phyloP scores from a whole-genome alignment of 371 early-diverging fungal species.

The Mucor piriformis region DNA sequence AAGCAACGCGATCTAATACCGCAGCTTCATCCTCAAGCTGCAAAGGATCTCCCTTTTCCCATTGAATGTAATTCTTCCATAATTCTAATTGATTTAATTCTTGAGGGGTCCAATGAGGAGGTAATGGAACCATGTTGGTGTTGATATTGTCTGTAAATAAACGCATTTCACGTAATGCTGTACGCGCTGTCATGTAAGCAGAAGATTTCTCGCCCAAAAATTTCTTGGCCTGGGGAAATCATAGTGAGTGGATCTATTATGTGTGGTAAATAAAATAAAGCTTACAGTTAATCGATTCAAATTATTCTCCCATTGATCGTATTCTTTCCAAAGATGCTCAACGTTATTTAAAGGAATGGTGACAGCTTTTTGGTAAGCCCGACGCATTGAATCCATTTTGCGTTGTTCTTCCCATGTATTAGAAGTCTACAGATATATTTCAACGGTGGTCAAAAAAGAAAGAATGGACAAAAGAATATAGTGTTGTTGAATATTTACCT shows the following conservation, averaged over 20 bases:
- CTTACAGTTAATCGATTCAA: slow-evolving; percentile 81
- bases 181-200: slow-evolving; percentile 92
- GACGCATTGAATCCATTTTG: slow-evolving; percentile 85
- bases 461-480: not conserved
- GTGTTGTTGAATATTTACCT: slow-evolving; percentile 58
- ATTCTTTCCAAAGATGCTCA: slow-evolving; percentile 94
- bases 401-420: slow-evolving; percentile 90
- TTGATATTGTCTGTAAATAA: slow-evolving; percentile 76
- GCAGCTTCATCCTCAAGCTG: slow-evolving; percentile 65
- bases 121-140: slow-evolving; percentile 66
- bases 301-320: slow-evolving; percentile 91
- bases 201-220: slow-evolving; percentile 82
- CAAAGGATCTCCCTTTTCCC: slow-evolving; percentile 92
- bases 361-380: slow-evolving; percentile 85
- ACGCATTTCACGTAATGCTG: slow-evolving; percentile 80
- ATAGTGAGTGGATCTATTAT: not conserved
- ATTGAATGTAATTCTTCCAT: slow-evolving; percentile 88
- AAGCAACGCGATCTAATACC: slow-evolving; percentile 74
- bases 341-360: slow-evolving; percentile 83
- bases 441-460: not conserved
- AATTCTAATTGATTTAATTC: slow-evolving; percentile 72
- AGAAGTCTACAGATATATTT: slow-evolving; percentile 47
- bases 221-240: slow-evolving; percentile 82
- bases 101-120: slow-evolving; percentile 81
- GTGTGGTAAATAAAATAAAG: not conserved